Base-by-base conservation (phyloP, 176 grass and related monocot genomes). In the Canna indica region DNA sequence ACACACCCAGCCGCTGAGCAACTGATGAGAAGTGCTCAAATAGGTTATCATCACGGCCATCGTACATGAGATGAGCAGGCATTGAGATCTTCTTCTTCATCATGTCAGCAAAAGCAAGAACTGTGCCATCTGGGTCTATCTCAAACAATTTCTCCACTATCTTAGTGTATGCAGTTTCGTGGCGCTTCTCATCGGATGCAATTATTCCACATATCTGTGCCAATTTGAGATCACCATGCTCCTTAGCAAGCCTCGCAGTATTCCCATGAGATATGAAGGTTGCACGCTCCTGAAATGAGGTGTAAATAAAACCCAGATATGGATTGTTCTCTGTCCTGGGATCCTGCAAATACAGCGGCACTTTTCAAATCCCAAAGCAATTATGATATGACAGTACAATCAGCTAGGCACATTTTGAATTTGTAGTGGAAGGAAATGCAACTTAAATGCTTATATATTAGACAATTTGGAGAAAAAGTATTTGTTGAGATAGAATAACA, bases 271-370 rank as follows among this genome's bases (percentile, higher is more conserved):
- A 71, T 33, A 71, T 71, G 47, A 71, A 71, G 45, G 69, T 71
- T 22, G 69, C 69, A 29, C 69, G 69, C 30, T 71, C 69, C 31
- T 71, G 69, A 53, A 71, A 71, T 11, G 69, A 71, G 28, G 69
- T 71, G 31, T 71, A 71, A n/a, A 71, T 54, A 53, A 71, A 71
- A 71, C 69, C 69, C n/a, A 71, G 69, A n/a, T 54, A 71, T 22
- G 69, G 69, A n/a, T 35, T 71, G 47, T 76, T 76, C 60, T 76
- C 74, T 18, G 61, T 76, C 60, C 74, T 48, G 12, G 74, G 74
- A 32, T 76, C 74, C 74, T 76, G 61, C 34, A 46, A 59, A 61
- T n/a, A 13, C 34, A 7, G 60, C 11, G 62, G 14, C 52, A 74
- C 36, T 27, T n/a, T 3, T 36, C 24, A 59, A 48, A 16, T 48